These are phyloP conservation scores for Tillandsia leiboldiana DNA, from an alignment of 176 grass and related monocot genomes.

Conservation along the genomic window DNA sequence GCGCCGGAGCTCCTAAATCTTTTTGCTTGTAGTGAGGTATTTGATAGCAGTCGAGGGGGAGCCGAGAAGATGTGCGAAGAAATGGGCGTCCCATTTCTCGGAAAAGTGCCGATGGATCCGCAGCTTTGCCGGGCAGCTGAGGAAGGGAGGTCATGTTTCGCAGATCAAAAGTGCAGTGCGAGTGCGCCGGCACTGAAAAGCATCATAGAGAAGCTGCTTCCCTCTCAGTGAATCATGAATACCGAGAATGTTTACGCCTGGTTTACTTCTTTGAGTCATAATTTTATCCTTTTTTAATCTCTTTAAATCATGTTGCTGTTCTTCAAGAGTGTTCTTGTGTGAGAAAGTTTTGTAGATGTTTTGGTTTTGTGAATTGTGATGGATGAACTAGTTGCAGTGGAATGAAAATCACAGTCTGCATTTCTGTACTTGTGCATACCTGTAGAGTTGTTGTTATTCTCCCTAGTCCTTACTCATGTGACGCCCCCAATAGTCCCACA, in stretches of 20 bases:
- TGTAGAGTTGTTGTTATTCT: no score
- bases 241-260: not conserved
- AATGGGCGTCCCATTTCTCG: constrained; percentile 77
- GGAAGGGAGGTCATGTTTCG: constrained; percentile 90
- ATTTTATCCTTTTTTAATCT: not conserved
- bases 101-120: constrained; percentile 89
- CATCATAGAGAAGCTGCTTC: constrained; percentile 69
- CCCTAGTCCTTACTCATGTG: no score
- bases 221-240: constrained; percentile 9
- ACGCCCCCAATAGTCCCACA: no score
- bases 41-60: constrained; percentile 64
- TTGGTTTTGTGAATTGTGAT: no score
- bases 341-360: no score
- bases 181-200: constrained; percentile 62
- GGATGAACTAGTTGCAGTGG: no score
- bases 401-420: no score
- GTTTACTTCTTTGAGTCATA: not conserved
- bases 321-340: no score
- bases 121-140: constrained; percentile 80
- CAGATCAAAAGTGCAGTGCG: constrained; percentile 55
- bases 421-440: no score
- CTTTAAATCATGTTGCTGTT: not conserved
- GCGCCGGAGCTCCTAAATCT: constrained; percentile 59
- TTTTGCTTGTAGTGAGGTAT: constrained; percentile 62
- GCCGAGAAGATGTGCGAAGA: constrained; percentile 79